These are phyloP conservation scores for Puccinia brachypodii DNA, from an alignment of 1,284 basidiomycete species.

Conservation along the genomic window DNA sequence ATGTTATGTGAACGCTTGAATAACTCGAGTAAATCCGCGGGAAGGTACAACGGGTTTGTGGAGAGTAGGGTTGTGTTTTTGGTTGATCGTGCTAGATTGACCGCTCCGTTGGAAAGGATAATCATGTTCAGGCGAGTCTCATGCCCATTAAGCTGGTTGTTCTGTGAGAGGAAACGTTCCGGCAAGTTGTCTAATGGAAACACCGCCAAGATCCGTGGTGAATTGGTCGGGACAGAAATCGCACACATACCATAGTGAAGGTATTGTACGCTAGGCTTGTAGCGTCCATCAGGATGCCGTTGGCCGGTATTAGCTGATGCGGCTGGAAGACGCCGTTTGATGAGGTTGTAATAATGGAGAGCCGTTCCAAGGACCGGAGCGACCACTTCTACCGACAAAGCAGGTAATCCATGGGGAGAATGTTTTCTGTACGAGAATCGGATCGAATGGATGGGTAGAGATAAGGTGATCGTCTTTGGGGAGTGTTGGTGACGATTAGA, in stretches of 20 bases:
- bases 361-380: conserved; percentile 17
- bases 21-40: conserved; percentile 14
- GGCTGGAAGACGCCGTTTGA: neutral
- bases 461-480: neutral
- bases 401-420: neutral
- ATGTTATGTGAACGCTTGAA: neutral
- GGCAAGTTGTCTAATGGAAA: conserved; percentile 13
- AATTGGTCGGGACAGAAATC: neutral
- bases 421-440: neutral
- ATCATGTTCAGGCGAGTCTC: neutral
- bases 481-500: neutral
- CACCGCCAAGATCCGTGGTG: conserved; percentile 16
- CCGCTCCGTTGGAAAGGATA: conserved; percentile 18
- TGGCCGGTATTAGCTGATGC: neutral
- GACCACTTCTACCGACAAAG: conserved; percentile 9
- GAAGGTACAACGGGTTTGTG: neutral
- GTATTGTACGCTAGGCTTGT: conserved; percentile 14
- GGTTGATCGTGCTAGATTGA: conserved; percentile 1
- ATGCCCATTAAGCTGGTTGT: neutral
- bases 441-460: conserved; percentile 23
- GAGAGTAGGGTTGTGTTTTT: conserved; percentile 28
- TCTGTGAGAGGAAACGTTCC: neutral
- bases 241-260: conserved; percentile 23
- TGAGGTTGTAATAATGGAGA: conserved; percentile 20
- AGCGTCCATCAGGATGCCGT: neutral